These are phyloP conservation scores for Plenodomus biglobosus DNA, from an alignment of 2,329 filamentous ascomycete species.

Conservation along the genomic window DNA sequence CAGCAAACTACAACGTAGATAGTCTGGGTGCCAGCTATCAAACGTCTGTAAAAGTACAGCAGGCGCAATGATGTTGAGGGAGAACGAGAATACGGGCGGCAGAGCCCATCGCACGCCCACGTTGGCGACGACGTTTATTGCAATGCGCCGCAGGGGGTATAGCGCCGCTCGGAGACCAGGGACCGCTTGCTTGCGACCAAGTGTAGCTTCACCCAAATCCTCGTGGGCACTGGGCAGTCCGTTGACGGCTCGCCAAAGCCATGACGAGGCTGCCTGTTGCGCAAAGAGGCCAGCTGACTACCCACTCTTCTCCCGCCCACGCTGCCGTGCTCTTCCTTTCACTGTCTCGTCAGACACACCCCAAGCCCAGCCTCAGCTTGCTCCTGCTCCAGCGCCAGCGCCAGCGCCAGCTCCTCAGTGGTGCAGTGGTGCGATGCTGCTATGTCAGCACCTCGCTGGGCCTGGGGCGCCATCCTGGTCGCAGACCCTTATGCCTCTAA, in stretches of 20 bases:
- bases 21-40: not conserved
- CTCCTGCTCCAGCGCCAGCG: too few species aligned
- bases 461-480: slow-evolving; percentile 6
- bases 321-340: not conserved
- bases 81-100: not conserved
- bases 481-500: slow-evolving; percentile 14
- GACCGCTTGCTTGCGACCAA: slow-evolving; percentile 6
- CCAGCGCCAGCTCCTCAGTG: too few species aligned
- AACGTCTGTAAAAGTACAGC: not conserved
- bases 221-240: not conserved
- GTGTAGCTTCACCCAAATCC: not conserved
- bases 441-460: not conserved
- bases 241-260: not conserved
- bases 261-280: not conserved
- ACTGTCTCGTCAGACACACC: not conserved
- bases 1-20: too few species aligned
- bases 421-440: not conserved
- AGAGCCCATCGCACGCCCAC: not conserved
- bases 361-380: slow-evolving; percentile 1
- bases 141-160: slow-evolving; percentile 8
- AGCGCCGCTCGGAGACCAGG: slow-evolving; percentile 7
- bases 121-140: slow-evolving; percentile 4
- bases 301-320: not conserved
- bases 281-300: not conserved
- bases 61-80: not conserved